Percentiles rank a stretch among this genome's conserved stretches.
phyloP scores from a whole-genome alignment of 1,284 basidiomycete genomes.

The Cerrena zonata region DNA sequence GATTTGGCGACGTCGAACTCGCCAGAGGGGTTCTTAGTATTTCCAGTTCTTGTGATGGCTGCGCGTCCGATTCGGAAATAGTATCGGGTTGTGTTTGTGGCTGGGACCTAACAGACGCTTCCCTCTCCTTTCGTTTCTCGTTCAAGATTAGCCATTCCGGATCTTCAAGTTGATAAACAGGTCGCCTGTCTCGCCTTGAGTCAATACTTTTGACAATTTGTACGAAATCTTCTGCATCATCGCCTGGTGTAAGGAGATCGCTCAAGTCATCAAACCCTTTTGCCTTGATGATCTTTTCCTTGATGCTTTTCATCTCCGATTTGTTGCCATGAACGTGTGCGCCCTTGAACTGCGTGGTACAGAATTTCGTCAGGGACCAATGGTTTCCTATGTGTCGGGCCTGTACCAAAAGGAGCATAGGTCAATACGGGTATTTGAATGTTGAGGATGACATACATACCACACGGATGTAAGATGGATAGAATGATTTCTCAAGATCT shows the following conservation, averaged over 20 bases:
- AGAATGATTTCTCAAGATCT: slow-evolving; percentile 66
- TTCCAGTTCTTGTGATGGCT: background rate
- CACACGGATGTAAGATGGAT: slow-evolving; percentile 74
- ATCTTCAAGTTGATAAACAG: slow-evolving; percentile 12
- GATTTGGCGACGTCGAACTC: slow-evolving; percentile 36
- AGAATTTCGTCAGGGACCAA: slow-evolving; percentile 89
- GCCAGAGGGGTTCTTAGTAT: slow-evolving; percentile 29
- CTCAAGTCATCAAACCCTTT: slow-evolving; percentile 64
- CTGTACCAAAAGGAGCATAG: slow-evolving; percentile 26
- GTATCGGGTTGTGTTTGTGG: background rate
- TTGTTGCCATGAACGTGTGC: slow-evolving; percentile 51
- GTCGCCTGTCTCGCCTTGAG: slow-evolving; percentile 29
- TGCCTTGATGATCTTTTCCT: slow-evolving; percentile 51
- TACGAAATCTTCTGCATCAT: slow-evolving; percentile 56
- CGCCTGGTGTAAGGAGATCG: slow-evolving; percentile 47
- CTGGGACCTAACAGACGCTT: background rate
- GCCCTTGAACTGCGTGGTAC: slow-evolving; percentile 74
- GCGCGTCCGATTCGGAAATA: background rate
- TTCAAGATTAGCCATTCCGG: background rate
- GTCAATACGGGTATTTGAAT: background rate
- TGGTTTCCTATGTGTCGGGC: slow-evolving; percentile 70
- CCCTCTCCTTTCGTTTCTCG: slow-evolving; percentile 2
- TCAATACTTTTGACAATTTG: slow-evolving; percentile 52
- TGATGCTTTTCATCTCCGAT: slow-evolving; percentile 51
- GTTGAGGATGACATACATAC: slow-evolving; percentile 36